phyloP scores from a whole-genome alignment of 352 stramenopile species.

The Phytophthora citricola region DNA sequence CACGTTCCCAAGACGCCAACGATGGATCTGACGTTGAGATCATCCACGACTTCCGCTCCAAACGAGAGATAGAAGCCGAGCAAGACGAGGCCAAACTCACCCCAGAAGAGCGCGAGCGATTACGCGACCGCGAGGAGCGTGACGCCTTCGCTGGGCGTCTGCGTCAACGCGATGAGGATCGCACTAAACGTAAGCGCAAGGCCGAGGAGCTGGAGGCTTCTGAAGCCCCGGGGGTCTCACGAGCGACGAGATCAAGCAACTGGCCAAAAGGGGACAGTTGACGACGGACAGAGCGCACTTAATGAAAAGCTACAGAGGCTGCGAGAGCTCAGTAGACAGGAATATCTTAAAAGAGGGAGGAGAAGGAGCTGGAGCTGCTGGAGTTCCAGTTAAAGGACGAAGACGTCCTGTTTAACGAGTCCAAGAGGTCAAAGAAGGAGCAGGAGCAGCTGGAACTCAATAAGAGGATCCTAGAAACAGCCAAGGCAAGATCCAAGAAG shows the following conservation, averaged over 20 bases:
- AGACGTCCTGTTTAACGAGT: constrained; percentile 81
- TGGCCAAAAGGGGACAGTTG: constrained; percentile 78
- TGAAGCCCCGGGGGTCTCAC: constrained; percentile 56
- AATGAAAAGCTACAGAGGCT: constrained; percentile 62
- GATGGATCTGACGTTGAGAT: constrained; percentile 40
- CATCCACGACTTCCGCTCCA: constrained; percentile 53
- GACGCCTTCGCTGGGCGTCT: constrained; percentile 86
- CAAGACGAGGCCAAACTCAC: constrained; percentile 31
- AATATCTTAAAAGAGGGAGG: constrained; percentile 98
- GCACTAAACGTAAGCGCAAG: constrained; percentile 68
- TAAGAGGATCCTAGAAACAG: constrained; percentile 92
- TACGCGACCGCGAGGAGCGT: constrained; percentile 71
- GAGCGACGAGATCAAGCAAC: constrained; percentile 81
- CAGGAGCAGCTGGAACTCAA: constrained; percentile 86
- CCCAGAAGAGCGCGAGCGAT: constrained; percentile 56
- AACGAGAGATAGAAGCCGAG: constrained; percentile 38
- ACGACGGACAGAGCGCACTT: constrained; percentile 40
- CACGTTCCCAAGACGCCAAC: constrained; percentile 7
- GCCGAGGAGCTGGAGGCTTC: constrained; percentile 40
- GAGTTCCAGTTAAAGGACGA: constrained; percentile 86
- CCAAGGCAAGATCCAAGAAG: constrained; percentile 58
- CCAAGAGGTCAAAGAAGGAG: constrained; percentile 75
- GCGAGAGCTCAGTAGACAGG: constrained; percentile 91
- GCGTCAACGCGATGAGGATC: constrained; percentile 77
- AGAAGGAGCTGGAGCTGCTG: constrained; percentile 97